Evolutionary conservation across 73 alveolate species (phyloP), one percentile per base, ranked within the genome.

Genomic region (Tetrahymena thermophila): DNA sequence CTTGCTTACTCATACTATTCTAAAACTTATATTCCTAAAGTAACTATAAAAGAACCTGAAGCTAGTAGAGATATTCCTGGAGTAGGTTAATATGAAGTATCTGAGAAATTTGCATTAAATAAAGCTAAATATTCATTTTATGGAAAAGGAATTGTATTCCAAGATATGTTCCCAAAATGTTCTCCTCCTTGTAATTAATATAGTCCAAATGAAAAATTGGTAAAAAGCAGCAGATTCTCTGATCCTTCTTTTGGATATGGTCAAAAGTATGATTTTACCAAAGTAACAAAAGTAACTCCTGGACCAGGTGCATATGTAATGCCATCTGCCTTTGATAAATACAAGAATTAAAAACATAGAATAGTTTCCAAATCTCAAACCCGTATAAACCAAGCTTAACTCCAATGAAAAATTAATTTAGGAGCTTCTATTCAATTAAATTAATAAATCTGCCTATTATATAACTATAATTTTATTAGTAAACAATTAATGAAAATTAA

Each of bases 61-160:
- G 89, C 89, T 71, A 71, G 89, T 71, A 71, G 89, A 71, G 89
- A 71, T 71, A n/a, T 71, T 71, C 89, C 89, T 17, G 89, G 89
- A 71, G 89, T 71, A 19, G 89, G 89, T n/a, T 71, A 71, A 71
- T 71, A 71, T 19, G 35, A 71, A 23, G 37, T 71, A 19, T 25
- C 89, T 28, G 89, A 71, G 23, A 71, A 31, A n/a, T 71, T 71
- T n/a, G 89, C 89, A 4, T 17, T 1, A 71, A 71, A 71, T 71
- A 71, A 71, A 71, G 23, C 37, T 31, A 71, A 71, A n/a, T 71
- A 71, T n/a, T 71, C 89, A 19, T 71, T 71, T n/a, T 71, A 71
- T 71, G 89, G 89, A 71, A 71, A 71, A 42, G 89, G 89, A 9
- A 71, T 71, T n/a, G 89, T 71, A n/a, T 71, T 71, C 37, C 23